phyloP scores from a whole-genome alignment of 495 filamentous ascomycete genomes.

The Terfezia claveryi region DNA sequence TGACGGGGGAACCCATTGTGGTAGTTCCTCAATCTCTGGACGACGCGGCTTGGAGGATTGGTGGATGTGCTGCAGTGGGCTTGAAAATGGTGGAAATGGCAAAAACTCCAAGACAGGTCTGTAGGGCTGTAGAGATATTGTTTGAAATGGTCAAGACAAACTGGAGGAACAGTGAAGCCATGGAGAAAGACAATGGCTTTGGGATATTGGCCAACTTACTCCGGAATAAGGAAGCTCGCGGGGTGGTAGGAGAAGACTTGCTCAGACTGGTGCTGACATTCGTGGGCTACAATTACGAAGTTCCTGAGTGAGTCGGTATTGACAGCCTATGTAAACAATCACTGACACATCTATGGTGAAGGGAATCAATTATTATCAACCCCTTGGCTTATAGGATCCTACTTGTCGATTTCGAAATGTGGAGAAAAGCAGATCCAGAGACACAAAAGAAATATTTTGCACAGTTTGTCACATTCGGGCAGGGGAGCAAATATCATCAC shows the following conservation, averaged over 20 bases:
- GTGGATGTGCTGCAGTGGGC: constrained; percentile 63
- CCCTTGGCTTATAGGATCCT: constrained; percentile 81
- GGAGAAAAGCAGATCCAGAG: constrained; percentile 50
- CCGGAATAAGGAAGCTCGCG: constrained; percentile 20
- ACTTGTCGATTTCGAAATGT: constrained; percentile 76
- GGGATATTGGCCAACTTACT: constrained; percentile 44
- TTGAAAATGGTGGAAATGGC: constrained; percentile 66
- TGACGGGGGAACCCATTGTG: constrained; percentile 70
- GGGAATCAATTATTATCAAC: constrained; percentile 72
- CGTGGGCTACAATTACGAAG: constrained; percentile 58
- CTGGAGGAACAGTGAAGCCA: constrained; percentile 95
- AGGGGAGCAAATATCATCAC: constrained; percentile 66
- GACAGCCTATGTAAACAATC: no score
- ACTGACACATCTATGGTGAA: background rate
- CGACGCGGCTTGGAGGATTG: constrained; percentile 78
- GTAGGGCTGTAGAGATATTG: constrained; percentile 61
- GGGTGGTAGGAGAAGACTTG: constrained; percentile 27
- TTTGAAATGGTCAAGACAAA: constrained; percentile 65
- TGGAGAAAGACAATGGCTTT: constrained; percentile 91
- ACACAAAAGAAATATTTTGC: constrained; percentile 77
- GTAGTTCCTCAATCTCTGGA: constrained; percentile 62
- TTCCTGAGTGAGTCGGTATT: constrained; percentile 32
- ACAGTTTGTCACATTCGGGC: constrained; percentile 67
- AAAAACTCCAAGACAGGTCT: constrained; percentile 38
- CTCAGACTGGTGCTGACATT: constrained; percentile 60